Evolutionary conservation across 345 rosid genomes (phyloP).

Genomic region (Ailanthus altissimus): DNA sequence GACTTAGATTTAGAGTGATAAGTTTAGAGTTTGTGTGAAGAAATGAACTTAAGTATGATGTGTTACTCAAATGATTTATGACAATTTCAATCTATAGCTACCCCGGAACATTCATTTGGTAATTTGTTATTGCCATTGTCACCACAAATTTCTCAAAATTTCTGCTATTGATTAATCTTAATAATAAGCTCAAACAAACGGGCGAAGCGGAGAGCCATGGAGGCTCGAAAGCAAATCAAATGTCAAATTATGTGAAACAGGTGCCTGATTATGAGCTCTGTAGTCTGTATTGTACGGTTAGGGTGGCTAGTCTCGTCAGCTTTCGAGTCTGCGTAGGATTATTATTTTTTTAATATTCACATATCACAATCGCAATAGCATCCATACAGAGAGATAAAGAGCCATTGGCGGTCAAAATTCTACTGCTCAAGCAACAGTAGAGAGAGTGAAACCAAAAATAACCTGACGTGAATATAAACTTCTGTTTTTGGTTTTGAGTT

Average conservation of each 20-base stretch:
- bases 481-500: not conserved
- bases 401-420: not conserved
- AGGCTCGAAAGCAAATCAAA: not conserved
- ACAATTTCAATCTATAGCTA: no score
- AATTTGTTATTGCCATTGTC: no score
- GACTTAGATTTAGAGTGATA: no score
- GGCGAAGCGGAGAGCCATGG: not conserved
- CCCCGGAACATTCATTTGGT: no score
- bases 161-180: no score
- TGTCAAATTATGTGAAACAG: not conserved
- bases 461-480: conserved; percentile 1
- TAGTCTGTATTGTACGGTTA: not conserved
- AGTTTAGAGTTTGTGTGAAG: no score
- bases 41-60: no score
- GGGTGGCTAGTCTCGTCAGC: conserved; percentile 20
- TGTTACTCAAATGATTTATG: no score
- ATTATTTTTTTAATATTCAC: conserved; percentile 6
- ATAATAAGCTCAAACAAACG: not conserved
- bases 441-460: not conserved
- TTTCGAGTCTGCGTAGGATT: not conserved
- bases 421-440: not conserved
- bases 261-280: not conserved
- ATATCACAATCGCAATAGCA: not conserved
- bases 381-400: not conserved
- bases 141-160: no score